Conservation (phyloP, 208 protist genomes). For the Leishmania major region DNA sequence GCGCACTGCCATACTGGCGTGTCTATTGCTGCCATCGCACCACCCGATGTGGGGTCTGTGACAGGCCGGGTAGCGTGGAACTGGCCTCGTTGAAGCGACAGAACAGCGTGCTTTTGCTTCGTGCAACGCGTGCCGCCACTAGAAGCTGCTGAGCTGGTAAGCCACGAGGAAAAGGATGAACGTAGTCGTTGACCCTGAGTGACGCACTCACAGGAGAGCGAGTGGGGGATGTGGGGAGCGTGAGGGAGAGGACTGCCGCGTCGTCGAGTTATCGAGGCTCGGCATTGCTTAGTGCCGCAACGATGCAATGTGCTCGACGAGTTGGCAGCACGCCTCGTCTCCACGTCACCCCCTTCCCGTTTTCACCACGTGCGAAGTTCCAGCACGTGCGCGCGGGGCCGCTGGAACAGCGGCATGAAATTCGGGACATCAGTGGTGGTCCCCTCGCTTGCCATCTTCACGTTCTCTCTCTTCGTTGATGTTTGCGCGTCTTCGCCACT, state of each 20-base stretch:
- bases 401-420: background rate
- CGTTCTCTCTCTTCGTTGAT: background rate
- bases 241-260: background rate
- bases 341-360: background rate
- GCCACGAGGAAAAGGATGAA: background rate
- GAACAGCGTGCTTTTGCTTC: background rate
- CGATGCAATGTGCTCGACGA: background rate
- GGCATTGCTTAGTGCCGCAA: background rate
- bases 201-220: background rate
- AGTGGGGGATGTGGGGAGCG: background rate
- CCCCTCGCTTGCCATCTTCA: background rate
- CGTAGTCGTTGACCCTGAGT: background rate
- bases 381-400: background rate
- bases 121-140: too few relatives aligned
- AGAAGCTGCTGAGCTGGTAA: too few relatives aligned
- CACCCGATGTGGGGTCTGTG: too few relatives aligned
- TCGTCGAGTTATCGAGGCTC: background rate
- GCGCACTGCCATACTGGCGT: background rate
- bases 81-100: too few relatives aligned
- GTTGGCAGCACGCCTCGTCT: background rate
- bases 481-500: background rate
- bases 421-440: background rate
- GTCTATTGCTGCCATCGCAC: too few relatives aligned
- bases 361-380: background rate
- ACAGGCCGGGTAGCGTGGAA: too few relatives aligned